Evolutionary conservation across 768 basidiomycete genomes (phyloP).

Genomic region (Pleurotus djamor): DNA sequence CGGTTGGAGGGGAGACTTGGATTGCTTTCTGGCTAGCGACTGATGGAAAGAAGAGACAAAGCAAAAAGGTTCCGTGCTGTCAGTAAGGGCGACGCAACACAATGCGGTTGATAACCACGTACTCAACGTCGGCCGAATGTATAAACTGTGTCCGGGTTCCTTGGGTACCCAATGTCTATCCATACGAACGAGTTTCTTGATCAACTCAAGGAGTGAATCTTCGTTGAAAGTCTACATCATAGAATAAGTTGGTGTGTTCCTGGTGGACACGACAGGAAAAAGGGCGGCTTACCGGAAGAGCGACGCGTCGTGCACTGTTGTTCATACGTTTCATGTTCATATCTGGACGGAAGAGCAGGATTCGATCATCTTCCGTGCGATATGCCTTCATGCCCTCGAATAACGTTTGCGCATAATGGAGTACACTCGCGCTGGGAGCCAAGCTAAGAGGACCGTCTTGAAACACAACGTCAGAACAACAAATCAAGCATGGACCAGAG

Average conservation of each 20-base stretch:
- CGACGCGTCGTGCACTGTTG: slow-evolving; percentile 73
- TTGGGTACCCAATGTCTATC: slow-evolving; percentile 93
- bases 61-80: slow-evolving; percentile 3
- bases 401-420: slow-evolving; percentile 90
- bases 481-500: slow-evolving; percentile 4
- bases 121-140: slow-evolving; percentile 83
- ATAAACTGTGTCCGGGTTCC: slow-evolving; percentile 86
- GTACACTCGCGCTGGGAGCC: slow-evolving; percentile 76
- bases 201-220: slow-evolving; percentile 68
- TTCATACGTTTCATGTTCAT: slow-evolving; percentile 99
- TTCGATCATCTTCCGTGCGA: slow-evolving; percentile 64
- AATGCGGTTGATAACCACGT: slow-evolving; percentile 1
- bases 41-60: slow-evolving; percentile 21
- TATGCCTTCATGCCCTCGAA: slow-evolving; percentile 98
- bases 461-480: background rate
- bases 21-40: slow-evolving; percentile 77
- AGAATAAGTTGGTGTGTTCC: background rate
- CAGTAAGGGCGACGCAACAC: too few relatives aligned
- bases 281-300: slow-evolving; percentile 56
- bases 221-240: slow-evolving; percentile 69
- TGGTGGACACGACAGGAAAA: background rate
- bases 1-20: slow-evolving; percentile 72
- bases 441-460: slow-evolving; percentile 71
- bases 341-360: slow-evolving; percentile 89
- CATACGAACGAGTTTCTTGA: slow-evolving; percentile 81